Base-by-base conservation (phyloP, 2,329 filamentous ascomycete species). In the Penicillium sumatraense region DNA sequence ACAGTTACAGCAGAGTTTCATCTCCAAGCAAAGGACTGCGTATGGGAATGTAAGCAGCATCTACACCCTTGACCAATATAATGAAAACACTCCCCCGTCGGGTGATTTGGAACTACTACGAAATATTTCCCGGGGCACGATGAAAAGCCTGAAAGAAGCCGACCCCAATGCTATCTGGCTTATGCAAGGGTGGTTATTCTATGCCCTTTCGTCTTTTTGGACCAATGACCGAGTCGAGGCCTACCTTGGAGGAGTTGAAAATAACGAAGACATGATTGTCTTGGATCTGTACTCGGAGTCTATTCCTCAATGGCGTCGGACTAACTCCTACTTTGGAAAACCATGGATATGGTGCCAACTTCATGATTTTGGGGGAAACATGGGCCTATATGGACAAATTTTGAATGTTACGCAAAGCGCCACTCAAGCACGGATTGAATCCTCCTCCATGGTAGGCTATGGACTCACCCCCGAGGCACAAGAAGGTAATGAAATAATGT, bases 141-240 rank as follows among this genome's bases (percentile, higher is more conserved):
- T 77, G 72, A 63, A 75, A 40, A 77, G 75, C 42, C 72, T 83
- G 29, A 82, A 82, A 58, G 65, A 72, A 2, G 80, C 76, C 1
- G 78, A 82, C 53, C 71, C 80, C 0, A 66, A 75, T 14, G 80
- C 81, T 2, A 67, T 81, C 2, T 83, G 81, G 81, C 66, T 83
- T 24, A 79, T 83, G 73, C 81, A 83, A 59, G 80, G 79, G 9
- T 84, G 81, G 81, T 69, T 83, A 0, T 83, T 84, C 68, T 78
- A 72, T 36, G 72, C 72, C 6, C 76, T 72, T 40, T 62, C 66
- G 0, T 66, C 65, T 4, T 83, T 82, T 58, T 83, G 81, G 81
- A 81, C 77, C 1, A 66, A 77, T 31, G 73, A 75, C 4, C 71
- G 79, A 6, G 72, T 83, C 7, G 73, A 81, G 49, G 80, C 81